Evolutionary conservation across 345 rosid genomes (phyloP).

Genomic region (Citrus trifoliata): DNA sequence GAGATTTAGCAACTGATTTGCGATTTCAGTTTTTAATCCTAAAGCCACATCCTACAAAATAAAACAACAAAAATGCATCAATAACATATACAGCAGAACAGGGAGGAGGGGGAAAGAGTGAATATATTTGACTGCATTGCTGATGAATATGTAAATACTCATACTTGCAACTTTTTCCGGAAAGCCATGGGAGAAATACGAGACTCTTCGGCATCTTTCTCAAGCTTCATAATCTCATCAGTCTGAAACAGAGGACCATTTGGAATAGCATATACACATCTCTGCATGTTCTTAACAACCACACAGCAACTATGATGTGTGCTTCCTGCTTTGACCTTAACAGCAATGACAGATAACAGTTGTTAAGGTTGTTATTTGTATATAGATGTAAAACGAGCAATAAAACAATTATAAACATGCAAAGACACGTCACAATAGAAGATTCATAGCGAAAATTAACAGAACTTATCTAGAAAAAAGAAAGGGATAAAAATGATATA

Average conservation of each 20-base stretch:
- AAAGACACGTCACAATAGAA: background rate
- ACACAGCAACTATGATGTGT: slow-evolving; percentile 81
- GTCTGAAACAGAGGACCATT: slow-evolving; percentile 50
- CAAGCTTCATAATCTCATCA: slow-evolving; percentile 59
- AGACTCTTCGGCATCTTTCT: slow-evolving; percentile 72
- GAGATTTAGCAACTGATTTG: slow-evolving; percentile 57
- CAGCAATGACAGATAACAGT: slow-evolving; percentile 11
- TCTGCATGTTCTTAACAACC: slow-evolving; percentile 75
- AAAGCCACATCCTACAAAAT: slow-evolving; percentile 62
- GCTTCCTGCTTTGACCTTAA: slow-evolving; percentile 80
- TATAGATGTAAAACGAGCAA: background rate
- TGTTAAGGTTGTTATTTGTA: background rate
- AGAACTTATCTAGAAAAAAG: background rate
- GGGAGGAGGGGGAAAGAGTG: background rate
- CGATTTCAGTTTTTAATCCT: slow-evolving; percentile 71
- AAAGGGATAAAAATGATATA: background rate
- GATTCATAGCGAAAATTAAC: background rate
- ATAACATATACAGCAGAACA: slow-evolving; percentile 7
- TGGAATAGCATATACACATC: slow-evolving; percentile 92
- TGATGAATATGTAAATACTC: slow-evolving; percentile 5
- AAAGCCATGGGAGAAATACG: slow-evolving; percentile 51
- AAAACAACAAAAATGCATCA: slow-evolving; percentile 11
- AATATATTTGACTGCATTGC: background rate
- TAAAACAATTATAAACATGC: background rate
- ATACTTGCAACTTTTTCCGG: slow-evolving; percentile 72